Base-by-base conservation (phyloP, 495 filamentous ascomycete genomes). In the Xylaria intraflava region DNA sequence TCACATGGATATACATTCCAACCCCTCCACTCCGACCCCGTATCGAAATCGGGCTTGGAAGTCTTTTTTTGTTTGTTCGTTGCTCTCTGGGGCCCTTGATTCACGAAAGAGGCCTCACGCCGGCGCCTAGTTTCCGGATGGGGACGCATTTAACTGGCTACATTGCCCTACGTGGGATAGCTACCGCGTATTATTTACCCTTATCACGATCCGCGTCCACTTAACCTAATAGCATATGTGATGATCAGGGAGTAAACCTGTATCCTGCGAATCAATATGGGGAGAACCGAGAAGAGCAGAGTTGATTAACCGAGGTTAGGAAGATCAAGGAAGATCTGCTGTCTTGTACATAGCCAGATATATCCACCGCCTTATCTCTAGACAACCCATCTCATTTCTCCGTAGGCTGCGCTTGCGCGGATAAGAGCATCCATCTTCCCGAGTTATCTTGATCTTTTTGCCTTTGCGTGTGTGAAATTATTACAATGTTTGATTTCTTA, bases 321-420 rank as follows among this genome's bases (percentile, higher is more conserved):
- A 33, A 9, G 4, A 22, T 11, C 26, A 30, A 10, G 38, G 16
- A 40, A 22, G 36, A 2, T 41, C 5, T 36, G 36, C 26, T 33
- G 49, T 43, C 30, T 43, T 44, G 40, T 52, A 52, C 16, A 43
- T 19, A 59, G n/a, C n/a, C n/a, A 29, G 4, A 29, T 40, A 31
- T 17, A 56, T 20, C 23, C 26, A 45, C 46, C 35, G n/a, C n/a
- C n/a, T n/a, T 12, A 24, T 51, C 38, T 23, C 31, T 65, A 27
- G 35, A 59, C 29, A 45, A 57, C 60, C 12, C 27, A 48, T 29
- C 49, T 44, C n/a, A n/a, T 6, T 53, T 55, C 50, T 58, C 44
- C 11, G 33, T 26, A 20, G 29, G 30, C 12, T 4, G 27, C 27
- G 9, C 27, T 14, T 36, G 12, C 38, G 35, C 35, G 47, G 39